phyloP scores from a whole-genome alignment of 257 asterid genomes.

The Ilex aquifolium region DNA sequence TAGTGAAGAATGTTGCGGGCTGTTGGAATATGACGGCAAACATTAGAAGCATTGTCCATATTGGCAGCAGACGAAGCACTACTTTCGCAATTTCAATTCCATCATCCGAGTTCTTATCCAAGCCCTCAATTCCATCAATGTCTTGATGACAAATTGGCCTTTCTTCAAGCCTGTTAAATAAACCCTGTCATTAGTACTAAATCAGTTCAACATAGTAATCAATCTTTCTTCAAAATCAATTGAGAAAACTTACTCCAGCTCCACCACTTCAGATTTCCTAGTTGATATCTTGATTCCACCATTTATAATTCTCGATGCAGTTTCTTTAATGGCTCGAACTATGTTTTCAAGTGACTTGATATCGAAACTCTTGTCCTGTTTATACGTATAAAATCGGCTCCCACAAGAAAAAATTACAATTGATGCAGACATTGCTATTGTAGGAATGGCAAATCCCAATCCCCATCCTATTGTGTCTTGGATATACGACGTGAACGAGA shows the following conservation, averaged over 20 bases:
- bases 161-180: conserved; percentile 49
- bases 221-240: neutral
- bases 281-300: conserved; percentile 16
- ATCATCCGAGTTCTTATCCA: conserved; percentile 12
- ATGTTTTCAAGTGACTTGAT: conserved; percentile 27
- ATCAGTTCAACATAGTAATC: neutral
- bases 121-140: conserved; percentile 5
- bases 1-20: conserved; percentile 90
- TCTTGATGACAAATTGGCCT: conserved; percentile 33
- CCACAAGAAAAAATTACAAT: conserved; percentile 53
- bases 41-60: conserved; percentile 74
- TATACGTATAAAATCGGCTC: conserved; percentile 37
- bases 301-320: conserved; percentile 29
- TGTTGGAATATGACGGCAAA: conserved; percentile 93
- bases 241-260: conserved; percentile 61
- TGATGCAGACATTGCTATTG: conserved; percentile 50
- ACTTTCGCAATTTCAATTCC: conserved; percentile 29
- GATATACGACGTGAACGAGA: conserved; percentile 68
- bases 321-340: conserved; percentile 34
- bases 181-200: conserved; percentile 1
- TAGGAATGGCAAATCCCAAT: conserved; percentile 78
- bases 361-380: conserved; percentile 16
- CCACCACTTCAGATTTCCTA: conserved; percentile 29
- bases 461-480: conserved; percentile 95
- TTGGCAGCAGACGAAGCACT: conserved; percentile 58